Base-by-base conservation (phyloP, 768 basidiomycete species). In the Plicaturopsis crispa region DNA sequence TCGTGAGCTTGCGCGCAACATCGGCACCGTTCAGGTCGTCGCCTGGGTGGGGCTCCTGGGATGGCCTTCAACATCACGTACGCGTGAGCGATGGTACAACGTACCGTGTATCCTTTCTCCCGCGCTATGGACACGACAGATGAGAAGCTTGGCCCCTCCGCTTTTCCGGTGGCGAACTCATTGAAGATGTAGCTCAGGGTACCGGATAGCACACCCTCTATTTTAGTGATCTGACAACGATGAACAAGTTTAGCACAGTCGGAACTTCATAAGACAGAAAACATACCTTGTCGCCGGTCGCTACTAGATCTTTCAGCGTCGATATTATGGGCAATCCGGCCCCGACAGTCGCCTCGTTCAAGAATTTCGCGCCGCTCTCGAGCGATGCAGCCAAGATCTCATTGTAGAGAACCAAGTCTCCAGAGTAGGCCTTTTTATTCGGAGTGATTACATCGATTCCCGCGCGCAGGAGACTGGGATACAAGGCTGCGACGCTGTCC, bases 121-220 rank as follows among this genome's bases (percentile, higher is more conserved):
- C 89, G 82, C 4, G 96, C 96, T 24, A 80, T 59, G 42, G 75
- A 75, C 39, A 99, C 94, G 24, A 98, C 82, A 18, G 87, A 80
- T 4, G 91, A 94, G 64, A 99, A 98, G 20, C 66, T 64, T 1
- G 82, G 80, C 0, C 83, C 84, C 35, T 74, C 73, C 4, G 78
- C 63, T 33, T 72, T 69, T 2, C 76, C 79, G 4, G 78, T 81
- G 2, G 87, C 60, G 65, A 92, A 89, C 45, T 91, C 80, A 65
- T 98, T 98, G 73, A 99, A 99, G 65, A 99, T 98, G 66, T 98
- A 99, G 56, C 85, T 90, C 72, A 99, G 78, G 3, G 96, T 99
- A 6, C 96, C 96, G 4, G 88, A 92, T 60, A 99, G 89, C 16
- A 98, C 96, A 26, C 96, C 96, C 60, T 99, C 96, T 47, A 98